phyloP scores from a whole-genome alignment of 345 rosid genomes.

The Citrus inodora region DNA sequence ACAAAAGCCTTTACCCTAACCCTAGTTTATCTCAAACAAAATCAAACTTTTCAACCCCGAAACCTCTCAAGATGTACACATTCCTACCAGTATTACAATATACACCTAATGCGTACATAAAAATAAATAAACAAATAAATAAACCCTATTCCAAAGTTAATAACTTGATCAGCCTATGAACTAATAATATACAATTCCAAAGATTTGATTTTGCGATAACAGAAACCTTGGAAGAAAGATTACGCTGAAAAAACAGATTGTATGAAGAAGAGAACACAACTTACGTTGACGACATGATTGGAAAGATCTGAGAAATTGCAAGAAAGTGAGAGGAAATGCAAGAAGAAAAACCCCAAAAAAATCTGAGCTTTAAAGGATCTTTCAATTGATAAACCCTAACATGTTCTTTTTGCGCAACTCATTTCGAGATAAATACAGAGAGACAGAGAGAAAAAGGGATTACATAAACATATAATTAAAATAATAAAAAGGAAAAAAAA shows the following conservation, averaged over 20 bases:
- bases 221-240: neutral
- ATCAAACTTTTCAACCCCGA: conserved; percentile 14
- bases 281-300: conserved; percentile 22
- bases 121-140: neutral
- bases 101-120: neutral
- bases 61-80: conserved; percentile 19
- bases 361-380: conserved; percentile 10
- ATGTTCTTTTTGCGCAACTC: conserved; percentile 25
- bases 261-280: conserved; percentile 7
- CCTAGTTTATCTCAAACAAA: conserved; percentile 14
- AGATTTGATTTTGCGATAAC: neutral
- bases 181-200: conserved; percentile 2
- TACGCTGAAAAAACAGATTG: neutral
- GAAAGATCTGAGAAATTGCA: conserved; percentile 23
- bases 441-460: neutral
- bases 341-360: conserved; percentile 6
- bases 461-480: neutral
- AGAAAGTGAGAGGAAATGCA: conserved; percentile 10
- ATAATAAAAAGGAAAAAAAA: neutral
- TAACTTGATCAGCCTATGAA: conserved; percentile 2
- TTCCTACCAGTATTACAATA: conserved; percentile 3
- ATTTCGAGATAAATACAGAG: conserved; percentile 1
- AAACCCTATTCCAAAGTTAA: neutral
- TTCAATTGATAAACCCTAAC: conserved; percentile 34
- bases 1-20: conserved; percentile 16